Percentiles rank a stretch among this genome's conserved stretches.
Conservation (phyloP, 2,329 filamentous ascomycete species). For the Allantophomopsis lycopodina region DNA sequence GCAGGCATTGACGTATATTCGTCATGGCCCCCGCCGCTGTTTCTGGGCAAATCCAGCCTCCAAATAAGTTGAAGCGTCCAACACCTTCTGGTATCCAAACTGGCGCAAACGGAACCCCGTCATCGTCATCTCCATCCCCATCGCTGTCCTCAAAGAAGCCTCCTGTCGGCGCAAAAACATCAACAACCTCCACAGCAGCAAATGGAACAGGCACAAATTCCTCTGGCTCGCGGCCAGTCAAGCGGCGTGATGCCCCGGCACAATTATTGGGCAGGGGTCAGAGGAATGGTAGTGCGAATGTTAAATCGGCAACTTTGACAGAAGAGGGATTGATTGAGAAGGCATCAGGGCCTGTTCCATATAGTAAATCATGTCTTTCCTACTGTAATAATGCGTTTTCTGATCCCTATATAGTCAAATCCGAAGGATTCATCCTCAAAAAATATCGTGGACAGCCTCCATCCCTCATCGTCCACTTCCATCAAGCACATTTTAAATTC, state of each 20-base stretch:
- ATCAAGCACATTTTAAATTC: constrained; percentile 78
- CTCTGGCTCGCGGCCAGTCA: constrained; percentile 33
- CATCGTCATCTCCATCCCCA: constrained; percentile 36
- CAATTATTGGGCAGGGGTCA: constrained; percentile 31
- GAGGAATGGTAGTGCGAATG: constrained; percentile 27
- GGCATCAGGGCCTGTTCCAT: constrained; percentile 32
- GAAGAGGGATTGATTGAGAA: constrained; percentile 7
- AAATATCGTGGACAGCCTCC: constrained; percentile 63
- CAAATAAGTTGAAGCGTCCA: constrained; percentile 49
- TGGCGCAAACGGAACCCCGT: constrained; percentile 24
- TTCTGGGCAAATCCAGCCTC: not conserved
- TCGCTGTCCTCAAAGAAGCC: constrained; percentile 39
- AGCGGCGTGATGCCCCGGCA: constrained; percentile 40
- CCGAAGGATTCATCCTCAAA: constrained; percentile 64
- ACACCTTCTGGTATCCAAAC: constrained; percentile 49
- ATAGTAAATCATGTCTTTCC: constrained; percentile 25
- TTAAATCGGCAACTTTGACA: too few relatives aligned
- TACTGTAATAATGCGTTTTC: constrained; percentile 7
- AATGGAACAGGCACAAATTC: constrained; percentile 21
- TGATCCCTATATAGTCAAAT: constrained; percentile 44
- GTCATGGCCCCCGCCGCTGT: not conserved
- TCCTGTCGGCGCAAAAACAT: constrained; percentile 35
- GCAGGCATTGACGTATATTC: too few relatives aligned
- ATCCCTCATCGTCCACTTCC: constrained; percentile 75
- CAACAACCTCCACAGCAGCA: constrained; percentile 30